Evolutionary conservation across 306 rosid genomes (phyloP), one percentile per base, ranked within the genome.

Genomic region (Vigna angularis): DNA sequence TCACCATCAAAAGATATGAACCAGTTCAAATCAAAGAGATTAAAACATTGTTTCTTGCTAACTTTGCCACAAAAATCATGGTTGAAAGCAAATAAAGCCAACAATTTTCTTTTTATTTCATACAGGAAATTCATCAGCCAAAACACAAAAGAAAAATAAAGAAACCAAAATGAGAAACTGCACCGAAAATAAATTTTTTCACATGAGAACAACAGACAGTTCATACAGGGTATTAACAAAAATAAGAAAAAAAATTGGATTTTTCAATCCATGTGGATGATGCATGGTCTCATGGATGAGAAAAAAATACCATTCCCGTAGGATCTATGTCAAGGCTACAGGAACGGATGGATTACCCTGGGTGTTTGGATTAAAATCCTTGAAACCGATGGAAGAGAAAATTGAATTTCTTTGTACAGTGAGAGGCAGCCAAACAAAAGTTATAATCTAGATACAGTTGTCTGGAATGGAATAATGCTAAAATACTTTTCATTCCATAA

Each of bases 1-100:
- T 80, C 52, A 73, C 62, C 40, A 73, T 73, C 83, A 65, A 38
- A 53, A 66, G 34, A 16, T 38, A 38, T 56, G 34, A 80, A 56
- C 65, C 56, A 32, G 66, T 3, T 32, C 42, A 30, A 57, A n/a
- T 40, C 30, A 55, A n/a, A 77, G 55, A 42, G 11, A 62, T n/a
- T 4, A 11, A 72, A 44, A 44, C 18, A 24, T 20, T 38, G 13
- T 38, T 20, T 38, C 11, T 55, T 38, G 15, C 14, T 36, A 52
- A 20, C 36, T 55, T 53, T 26, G 48, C 24, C 42, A 55, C 53
- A 72, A 66, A 68, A 38, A 40, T 0, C 10, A 55, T 13, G 66
- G 15, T 56, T 30, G 40, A 68, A 78, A 42, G 44, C 12, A 55
- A 51, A 51, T 47, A 53, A 38, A 66, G 9, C 62, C 28, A 65